phyloP scores from a whole-genome alignment of 148 eudicot species.

The Fagopyrum homotropicum region DNA sequence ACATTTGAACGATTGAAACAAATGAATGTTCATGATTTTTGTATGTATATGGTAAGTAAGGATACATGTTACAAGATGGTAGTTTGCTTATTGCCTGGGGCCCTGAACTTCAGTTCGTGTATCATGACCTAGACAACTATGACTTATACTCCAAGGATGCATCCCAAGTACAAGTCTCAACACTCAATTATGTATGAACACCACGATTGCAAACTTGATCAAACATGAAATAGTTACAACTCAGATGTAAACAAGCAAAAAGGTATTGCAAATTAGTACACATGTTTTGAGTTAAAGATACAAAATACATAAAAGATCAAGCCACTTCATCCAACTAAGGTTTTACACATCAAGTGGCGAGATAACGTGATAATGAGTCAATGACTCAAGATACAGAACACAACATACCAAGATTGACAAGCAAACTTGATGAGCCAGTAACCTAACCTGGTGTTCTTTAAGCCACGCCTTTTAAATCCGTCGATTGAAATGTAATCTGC shows the following conservation, averaged over 20 bases:
- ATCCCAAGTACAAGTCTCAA: not conserved
- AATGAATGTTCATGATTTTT: no score
- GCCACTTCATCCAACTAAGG: not conserved
- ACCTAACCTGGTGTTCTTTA: not conserved
- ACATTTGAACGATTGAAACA: no score
- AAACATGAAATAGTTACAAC: not conserved
- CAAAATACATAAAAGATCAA: conserved; percentile 1
- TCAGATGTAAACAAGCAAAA: not conserved
- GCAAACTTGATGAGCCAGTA: not conserved
- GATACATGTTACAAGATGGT: no score
- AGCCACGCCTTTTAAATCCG: not conserved
- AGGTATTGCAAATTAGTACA: not conserved
- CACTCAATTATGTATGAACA: not conserved
- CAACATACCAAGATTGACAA: not conserved
- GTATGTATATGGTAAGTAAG: no score
- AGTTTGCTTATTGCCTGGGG: no score
- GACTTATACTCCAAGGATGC: not conserved
- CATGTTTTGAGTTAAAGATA: not conserved
- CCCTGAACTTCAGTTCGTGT: no score
- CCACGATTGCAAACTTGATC: not conserved
- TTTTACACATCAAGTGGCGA: not conserved
- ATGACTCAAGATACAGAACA: not conserved
- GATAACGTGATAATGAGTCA: not conserved
- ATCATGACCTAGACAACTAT: not conserved
- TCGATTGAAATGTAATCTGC: not conserved